Evolutionary conservation across 2,329 filamentous ascomycete species (phyloP).

Genomic region (Aquanectria penicillioides): DNA sequence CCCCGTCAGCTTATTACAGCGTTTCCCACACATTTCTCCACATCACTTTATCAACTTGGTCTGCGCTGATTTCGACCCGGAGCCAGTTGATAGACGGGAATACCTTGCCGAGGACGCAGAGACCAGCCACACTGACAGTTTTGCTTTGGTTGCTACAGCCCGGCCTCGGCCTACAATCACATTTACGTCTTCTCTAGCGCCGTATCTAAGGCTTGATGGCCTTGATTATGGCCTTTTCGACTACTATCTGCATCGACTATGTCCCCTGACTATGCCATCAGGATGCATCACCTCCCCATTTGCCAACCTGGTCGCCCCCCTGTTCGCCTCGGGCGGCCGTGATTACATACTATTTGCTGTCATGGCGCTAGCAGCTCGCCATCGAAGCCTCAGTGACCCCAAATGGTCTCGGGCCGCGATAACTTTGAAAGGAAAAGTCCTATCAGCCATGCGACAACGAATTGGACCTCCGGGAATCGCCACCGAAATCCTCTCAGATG

Average conservation of each 20-base stretch:
- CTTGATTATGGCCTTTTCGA: conserved; percentile 29
- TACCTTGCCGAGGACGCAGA: neutral
- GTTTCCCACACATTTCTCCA: neutral
- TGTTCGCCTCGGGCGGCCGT: conserved; percentile 32
- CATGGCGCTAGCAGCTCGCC: conserved; percentile 33
- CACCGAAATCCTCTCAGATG: conserved; percentile 29
- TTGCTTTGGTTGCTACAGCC: no score
- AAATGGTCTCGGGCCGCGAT: conserved; percentile 29
- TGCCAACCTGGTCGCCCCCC: conserved; percentile 30
- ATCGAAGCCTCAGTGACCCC: conserved; percentile 30
- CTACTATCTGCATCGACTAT: conserved; percentile 34
- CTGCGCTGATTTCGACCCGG: neutral
- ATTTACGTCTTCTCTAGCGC: conserved; percentile 7
- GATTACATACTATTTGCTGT: conserved; percentile 32
- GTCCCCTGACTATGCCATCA: conserved; percentile 36
- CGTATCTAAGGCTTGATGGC: conserved; percentile 22
- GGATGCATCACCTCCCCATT: conserved; percentile 30
- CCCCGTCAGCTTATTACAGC: neutral
- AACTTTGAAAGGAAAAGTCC: conserved; percentile 33
- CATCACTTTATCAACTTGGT: conserved; percentile 13
- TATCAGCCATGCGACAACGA: conserved; percentile 1
- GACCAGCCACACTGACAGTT: neutral
- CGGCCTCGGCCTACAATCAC: neutral
- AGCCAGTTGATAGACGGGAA: neutral
- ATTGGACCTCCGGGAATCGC: conserved; percentile 24